Evolutionary conservation across 345 rosid genomes (phyloP).

Genomic region (Reutealis trisperma): DNA sequence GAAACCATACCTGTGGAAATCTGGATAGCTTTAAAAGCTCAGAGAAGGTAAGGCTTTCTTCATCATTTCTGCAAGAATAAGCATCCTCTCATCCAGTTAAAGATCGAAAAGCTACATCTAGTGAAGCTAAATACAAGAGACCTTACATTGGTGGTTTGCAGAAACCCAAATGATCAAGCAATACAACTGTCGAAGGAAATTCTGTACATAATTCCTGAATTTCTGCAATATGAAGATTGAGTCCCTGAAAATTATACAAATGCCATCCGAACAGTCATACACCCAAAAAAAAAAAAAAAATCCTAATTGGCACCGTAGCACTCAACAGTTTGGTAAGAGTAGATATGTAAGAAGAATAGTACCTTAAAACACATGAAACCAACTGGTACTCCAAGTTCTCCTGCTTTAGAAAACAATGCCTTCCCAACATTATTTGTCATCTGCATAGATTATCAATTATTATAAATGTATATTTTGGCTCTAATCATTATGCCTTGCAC

Average conservation of each 20-base stretch:
- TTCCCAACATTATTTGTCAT: slow-evolving; percentile 90
- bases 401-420: slow-evolving; percentile 84
- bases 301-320: not conserved
- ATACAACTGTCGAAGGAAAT: slow-evolving; percentile 68
- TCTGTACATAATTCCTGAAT: slow-evolving; percentile 76
- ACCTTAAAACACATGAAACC: slow-evolving; percentile 99
- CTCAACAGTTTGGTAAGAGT: not conserved
- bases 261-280: not conserved
- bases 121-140: slow-evolving; percentile 7
- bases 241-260: slow-evolving; percentile 57
- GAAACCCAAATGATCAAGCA: slow-evolving; percentile 89
- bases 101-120: slow-evolving; percentile 12
- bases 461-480: not conserved
- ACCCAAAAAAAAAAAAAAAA: not conserved
- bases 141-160: slow-evolving; percentile 82
- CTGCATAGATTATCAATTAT: slow-evolving; percentile 36
- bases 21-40: slow-evolving; percentile 73
- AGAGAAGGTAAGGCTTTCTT: slow-evolving; percentile 55
- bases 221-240: slow-evolving; percentile 69
- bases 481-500: not conserved
- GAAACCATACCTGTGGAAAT: slow-evolving; percentile 68
- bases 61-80: slow-evolving; percentile 57
- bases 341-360: slow-evolving; percentile 7
- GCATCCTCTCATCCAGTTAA: not conserved
- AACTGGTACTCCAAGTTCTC: slow-evolving; percentile 86